These are phyloP conservation scores for Coniochaeta sp. DNA, from an alignment of 2,329 filamentous ascomycete genomes.

Conservation along the genomic window DNA sequence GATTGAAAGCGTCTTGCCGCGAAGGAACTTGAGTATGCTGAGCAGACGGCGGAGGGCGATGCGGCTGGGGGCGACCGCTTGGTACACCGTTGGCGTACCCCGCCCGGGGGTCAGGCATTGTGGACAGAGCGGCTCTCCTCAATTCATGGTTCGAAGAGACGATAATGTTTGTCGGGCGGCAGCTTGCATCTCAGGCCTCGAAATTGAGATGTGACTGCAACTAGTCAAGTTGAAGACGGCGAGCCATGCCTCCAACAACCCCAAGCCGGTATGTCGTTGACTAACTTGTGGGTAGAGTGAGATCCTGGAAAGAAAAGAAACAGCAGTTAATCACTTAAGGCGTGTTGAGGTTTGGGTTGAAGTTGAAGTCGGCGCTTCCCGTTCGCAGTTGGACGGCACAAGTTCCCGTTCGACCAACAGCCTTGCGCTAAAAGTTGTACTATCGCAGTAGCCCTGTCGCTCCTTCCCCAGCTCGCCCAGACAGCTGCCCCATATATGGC, in stretches of 20 bases:
- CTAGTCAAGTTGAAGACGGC: constrained; percentile 1
- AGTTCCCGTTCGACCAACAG: background rate
- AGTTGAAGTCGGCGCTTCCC: background rate
- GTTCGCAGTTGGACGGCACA: background rate
- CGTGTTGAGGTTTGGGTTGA: constrained; percentile 1
- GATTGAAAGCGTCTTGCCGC: constrained; percentile 14
- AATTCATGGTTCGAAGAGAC: background rate
- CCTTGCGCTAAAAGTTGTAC: background rate
- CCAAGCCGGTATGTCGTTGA: background rate
- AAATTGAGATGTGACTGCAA: background rate
- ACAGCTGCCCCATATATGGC: background rate
- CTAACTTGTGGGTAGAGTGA: background rate
- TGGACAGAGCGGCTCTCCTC: background rate
- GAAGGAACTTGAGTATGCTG: constrained; percentile 1
- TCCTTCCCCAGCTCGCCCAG: background rate
- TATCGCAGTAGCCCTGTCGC: background rate
- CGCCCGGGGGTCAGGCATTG: background rate
- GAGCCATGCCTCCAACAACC: background rate
- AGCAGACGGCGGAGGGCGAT: background rate
- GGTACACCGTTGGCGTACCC: constrained; percentile 21
- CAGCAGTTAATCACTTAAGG: background rate
- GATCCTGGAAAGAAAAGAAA: background rate
- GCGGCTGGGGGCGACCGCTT: constrained; percentile 6
- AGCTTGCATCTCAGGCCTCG: background rate
- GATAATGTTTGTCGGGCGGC: background rate